Percentiles rank a stretch among this genome's conserved stretches.
These are phyloP conservation scores for Talaromyces sp. DNA, from an alignment of 2,329 filamentous ascomycete species.

Conservation along the genomic window DNA sequence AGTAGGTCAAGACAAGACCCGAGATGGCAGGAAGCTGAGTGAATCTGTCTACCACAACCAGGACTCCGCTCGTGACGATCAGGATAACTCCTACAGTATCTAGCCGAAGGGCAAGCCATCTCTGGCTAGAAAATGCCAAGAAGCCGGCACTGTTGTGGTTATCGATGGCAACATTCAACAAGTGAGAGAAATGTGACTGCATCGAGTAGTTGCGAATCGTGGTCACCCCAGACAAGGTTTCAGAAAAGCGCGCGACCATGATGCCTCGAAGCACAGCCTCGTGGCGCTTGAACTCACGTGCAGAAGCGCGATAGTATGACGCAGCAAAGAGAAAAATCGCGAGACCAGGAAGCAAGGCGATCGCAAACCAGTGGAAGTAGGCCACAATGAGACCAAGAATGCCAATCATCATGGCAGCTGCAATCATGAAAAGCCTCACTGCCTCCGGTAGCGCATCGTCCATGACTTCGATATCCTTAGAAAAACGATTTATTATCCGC, in stretches of 20 bases:
- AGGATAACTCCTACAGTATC: slow-evolving; percentile 66
- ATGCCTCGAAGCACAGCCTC: slow-evolving; percentile 75
- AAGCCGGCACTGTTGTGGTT: slow-evolving; percentile 63
- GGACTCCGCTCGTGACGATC: slow-evolving; percentile 59
- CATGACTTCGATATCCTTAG: slow-evolving; percentile 70
- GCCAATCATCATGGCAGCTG: slow-evolving; percentile 48
- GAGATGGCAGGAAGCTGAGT: slow-evolving; percentile 42
- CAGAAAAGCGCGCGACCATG: slow-evolving; percentile 75
- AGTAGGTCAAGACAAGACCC: slow-evolving; percentile 56
- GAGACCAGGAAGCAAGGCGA: slow-evolving; percentile 49
- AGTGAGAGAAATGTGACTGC: slow-evolving; percentile 46
- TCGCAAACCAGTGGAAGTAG: slow-evolving; percentile 1
- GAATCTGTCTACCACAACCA: slow-evolving; percentile 51
- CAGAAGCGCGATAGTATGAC: slow-evolving; percentile 62
- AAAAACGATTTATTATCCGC: slow-evolving; percentile 75
- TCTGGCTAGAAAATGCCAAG: slow-evolving; percentile 68
- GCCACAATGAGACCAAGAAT: slow-evolving; percentile 68
- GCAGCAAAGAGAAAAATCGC: slow-evolving; percentile 61
- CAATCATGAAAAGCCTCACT: slow-evolving; percentile 1
- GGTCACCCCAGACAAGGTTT: slow-evolving; percentile 66
- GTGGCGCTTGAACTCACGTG: slow-evolving; percentile 70
- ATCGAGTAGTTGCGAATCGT: slow-evolving; percentile 77
- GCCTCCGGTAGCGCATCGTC: slow-evolving; percentile 62
- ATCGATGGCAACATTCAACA: slow-evolving; percentile 52
- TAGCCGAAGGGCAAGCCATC: slow-evolving; percentile 75